Base-by-base conservation (phyloP, 1,284 basidiomycete genomes). In the Singerocomus rubriflavus region DNA sequence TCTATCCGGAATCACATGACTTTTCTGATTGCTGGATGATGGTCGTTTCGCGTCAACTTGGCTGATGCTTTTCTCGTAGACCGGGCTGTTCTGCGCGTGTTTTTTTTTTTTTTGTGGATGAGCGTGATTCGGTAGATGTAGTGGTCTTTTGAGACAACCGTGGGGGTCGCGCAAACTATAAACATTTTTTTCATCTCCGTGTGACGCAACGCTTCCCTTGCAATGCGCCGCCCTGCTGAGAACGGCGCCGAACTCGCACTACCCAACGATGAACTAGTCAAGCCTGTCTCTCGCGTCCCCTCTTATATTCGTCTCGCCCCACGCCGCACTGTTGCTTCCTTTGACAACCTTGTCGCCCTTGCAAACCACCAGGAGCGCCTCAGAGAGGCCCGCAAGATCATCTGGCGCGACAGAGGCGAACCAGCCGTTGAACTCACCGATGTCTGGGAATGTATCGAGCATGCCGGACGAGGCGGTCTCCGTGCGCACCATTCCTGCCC, bases 341-440 rank as follows among this genome's bases (percentile, higher is more conserved):
- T 89, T 57, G 87, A 91, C 62, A 91, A 91, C 61, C 71, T 91
- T 9, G 85, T 91, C 43, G 85, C 82, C 14, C 77, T 91, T 41
- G 87, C 88, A 10, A 89, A 91, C 64, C 83, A 90, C 65, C 87
- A 89, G 60, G 82, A 87, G 52, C 71, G 78, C 2, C 73, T 91
- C 35, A 77, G 72, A 52, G 85, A 84, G 50, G 85, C 90, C 0
- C 74, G 81, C 38, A 84, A 80, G 64, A 84, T 92, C 62, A 82
- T 96, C 2, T 96, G 93, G 91, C 77, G 93, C 32, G 83, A 88
- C 57, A 74, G 81, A 57, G 91, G 90, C 5, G 87, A 94, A 69
- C 82, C 83, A 35, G 82, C 84, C 0, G 79, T 81, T 1, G 82
- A 91, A 54, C 70, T 95, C 7, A 65, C 75, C 34, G 84, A 84